Evolutionary conservation across 75 land plant species (phyloP).

Genomic region (Pinus albicaulis): DNA sequence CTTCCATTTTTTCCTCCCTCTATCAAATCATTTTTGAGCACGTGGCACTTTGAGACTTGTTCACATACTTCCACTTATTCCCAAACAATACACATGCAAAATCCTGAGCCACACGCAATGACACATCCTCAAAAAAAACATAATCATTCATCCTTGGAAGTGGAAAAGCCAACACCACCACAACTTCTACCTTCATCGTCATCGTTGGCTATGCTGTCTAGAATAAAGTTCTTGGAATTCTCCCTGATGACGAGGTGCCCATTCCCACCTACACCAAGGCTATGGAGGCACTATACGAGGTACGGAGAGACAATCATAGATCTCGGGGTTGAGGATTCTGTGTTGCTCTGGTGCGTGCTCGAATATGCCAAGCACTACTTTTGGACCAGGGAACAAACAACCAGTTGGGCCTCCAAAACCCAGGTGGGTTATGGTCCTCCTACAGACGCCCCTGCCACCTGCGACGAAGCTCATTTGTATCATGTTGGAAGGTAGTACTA

Average conservation of each 20-base stretch:
- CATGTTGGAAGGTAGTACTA: slow-evolving; percentile 67
- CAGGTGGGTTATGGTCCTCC: slow-evolving; percentile 17
- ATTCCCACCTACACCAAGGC: slow-evolving; percentile 47
- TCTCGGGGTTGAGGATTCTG: slow-evolving; percentile 55
- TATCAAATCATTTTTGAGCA: too few relatives aligned
- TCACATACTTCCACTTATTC: not conserved
- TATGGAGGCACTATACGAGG: slow-evolving; percentile 64
- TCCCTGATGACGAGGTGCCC: slow-evolving; percentile 87
- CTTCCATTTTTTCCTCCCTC: too few relatives aligned
- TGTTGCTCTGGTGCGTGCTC: slow-evolving; percentile 61
- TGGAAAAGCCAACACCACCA: not conserved
- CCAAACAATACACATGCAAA: not conserved
- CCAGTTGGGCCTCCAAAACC: slow-evolving; percentile 2
- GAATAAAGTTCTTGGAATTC: too few relatives aligned
- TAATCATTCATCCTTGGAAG: not conserved
- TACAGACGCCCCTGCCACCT: slow-evolving; percentile 22
- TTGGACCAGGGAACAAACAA: slow-evolving; percentile 29
- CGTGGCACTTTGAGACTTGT: not conserved
- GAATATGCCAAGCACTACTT: slow-evolving; percentile 77
- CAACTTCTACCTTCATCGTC: not conserved
- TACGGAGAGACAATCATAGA: slow-evolving; percentile 79
- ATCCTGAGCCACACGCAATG: not conserved
- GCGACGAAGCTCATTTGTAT: slow-evolving; percentile 57
- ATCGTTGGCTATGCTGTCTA: slow-evolving; percentile 12
- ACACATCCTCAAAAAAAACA: not conserved